phyloP scores from a whole-genome alignment of 192 early-diverging fungal species.

The Physocladia obscura region DNA sequence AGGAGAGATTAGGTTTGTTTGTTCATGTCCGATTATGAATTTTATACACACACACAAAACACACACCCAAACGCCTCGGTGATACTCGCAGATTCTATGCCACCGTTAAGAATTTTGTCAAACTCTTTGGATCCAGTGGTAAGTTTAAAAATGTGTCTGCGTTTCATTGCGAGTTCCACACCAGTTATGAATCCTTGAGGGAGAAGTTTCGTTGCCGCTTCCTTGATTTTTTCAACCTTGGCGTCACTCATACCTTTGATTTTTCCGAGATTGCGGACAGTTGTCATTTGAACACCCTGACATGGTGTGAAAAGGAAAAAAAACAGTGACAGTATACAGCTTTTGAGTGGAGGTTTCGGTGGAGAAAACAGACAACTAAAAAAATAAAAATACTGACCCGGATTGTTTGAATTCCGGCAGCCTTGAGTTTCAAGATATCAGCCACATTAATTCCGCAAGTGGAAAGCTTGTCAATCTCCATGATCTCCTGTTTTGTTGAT shows the following conservation, averaged over 20 bases:
- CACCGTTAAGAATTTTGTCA: constrained; percentile 77
- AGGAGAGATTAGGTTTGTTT: too few relatives aligned
- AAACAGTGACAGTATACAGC: background rate
- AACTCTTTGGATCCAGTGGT: constrained; percentile 76
- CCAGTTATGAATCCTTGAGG: constrained; percentile 70
- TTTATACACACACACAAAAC: background rate
- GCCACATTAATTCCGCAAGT: constrained; percentile 71
- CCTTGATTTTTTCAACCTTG: constrained; percentile 87
- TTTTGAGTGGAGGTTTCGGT: background rate
- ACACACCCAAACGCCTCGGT: constrained; percentile 77
- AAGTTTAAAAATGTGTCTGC: constrained; percentile 65
- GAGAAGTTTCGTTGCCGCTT: constrained; percentile 67
- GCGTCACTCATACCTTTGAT: constrained; percentile 83
- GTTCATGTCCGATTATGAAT: background rate
- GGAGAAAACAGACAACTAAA: background rate
- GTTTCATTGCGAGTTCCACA: constrained; percentile 47
- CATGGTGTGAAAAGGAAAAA: background rate
- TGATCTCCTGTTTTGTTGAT: constrained; percentile 23
- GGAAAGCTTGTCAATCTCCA: constrained; percentile 45
- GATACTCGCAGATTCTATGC: constrained; percentile 77
- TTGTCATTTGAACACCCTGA: constrained; percentile 78
- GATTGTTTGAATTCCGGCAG: constrained; percentile 73
- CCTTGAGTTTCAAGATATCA: constrained; percentile 80
- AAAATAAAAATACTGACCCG: constrained; percentile 43
- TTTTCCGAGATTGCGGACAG: constrained; percentile 59